Base-by-base conservation (phyloP, 805 yeast genomes). In the Cyberlindnera saturnus region DNA sequence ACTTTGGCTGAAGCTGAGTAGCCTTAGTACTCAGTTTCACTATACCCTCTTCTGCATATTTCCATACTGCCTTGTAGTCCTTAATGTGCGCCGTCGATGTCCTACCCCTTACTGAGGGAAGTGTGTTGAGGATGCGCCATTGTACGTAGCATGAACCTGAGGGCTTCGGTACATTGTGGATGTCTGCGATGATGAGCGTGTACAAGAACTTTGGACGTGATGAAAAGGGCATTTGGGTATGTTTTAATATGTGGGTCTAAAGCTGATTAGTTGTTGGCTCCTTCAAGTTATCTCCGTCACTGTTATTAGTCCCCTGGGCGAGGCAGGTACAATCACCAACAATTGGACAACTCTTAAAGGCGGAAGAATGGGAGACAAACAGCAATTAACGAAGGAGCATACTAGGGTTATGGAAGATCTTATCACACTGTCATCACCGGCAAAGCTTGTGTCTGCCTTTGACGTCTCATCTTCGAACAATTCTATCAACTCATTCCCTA, bases 101-200 rank as follows among this genome's bases (percentile, higher is more conserved):
- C 20, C 46, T 44, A 5, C 79, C 78, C 40, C 69, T 61, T 5
- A 71, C 52, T n/a, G 68, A 63, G 35, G 64, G 51, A 41, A 67
- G 38, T 4, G 76, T 66, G 48, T 83, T 88, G 42, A 71, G 69
- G 9, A 86, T 65, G 36, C 67, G 69, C 74, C 90, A 74, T 45
- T 81, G 79, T 16, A 88, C 75, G 49, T 62, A 79, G 52, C 91
- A 79, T 32, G 67, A 59, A 0, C 95, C 95, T 3, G 79, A 67
- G 1, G 82, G 70, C 51, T 86, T 89, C 2, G 98, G 98, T 26
- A 91, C 75, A 55, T 90, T 90, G n/a, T 82, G 73, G 38, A 91
- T 66, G 49, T 86, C 95, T 43, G 76, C 74, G 38, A 89, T 72
- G 15, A 72, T 62, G 26, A 87, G 63, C 17, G 69, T 36, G 31